Base-by-base conservation (phyloP, 2,329 filamentous ascomycete genomes). In the Ceratocystis diversiconidia region DNA sequence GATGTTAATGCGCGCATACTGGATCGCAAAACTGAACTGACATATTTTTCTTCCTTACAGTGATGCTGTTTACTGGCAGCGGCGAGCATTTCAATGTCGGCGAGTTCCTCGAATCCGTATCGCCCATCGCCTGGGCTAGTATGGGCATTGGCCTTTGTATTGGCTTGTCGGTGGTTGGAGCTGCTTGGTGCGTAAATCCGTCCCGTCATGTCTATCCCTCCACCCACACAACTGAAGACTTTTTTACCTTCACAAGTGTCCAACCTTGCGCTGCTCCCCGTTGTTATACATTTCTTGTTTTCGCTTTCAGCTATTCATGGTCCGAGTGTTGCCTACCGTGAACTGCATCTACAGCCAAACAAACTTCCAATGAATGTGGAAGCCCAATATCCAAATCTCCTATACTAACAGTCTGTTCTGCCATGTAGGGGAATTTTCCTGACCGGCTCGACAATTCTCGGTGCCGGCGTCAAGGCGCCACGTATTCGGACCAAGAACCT, bases 401-500 rank as follows among this genome's bases (percentile, higher is more conserved):
- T 52, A 19, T 59, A 36, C 55, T 59, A 59, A 59, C 55, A 8
- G 2, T 1, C 28, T 25, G 28, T 36, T 19, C 6, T 36, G 25
- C n/a, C 15, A 19, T 67, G 17, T 73, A 97, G 94, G 94, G 94
- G 95, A 72, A 99, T 99, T 76, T 94, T 99, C 79, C 94, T 97
- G 71, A 99, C 94, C 43, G 95, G 95, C 72, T 95, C 92, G 67
- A 96, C 94, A 67, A 99, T 99, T 75, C 84, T 99, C 70, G 95
- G 95, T 73, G 94, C 90, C 72, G 94, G 94, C 79, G 94, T 99
- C 73, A 92, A 89, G 77, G 92, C 94, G 59, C 95, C 95, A 46
- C 88, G 94, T 72, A 99, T 99, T 78, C 90, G 94, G 75, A 99
- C 94, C 69, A 99, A 99, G 86, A 99, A 99, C 81, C 78, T 99